Base-by-base conservation (phyloP, 176 grass and related monocot species). In the Neostapfia colusana region DNA sequence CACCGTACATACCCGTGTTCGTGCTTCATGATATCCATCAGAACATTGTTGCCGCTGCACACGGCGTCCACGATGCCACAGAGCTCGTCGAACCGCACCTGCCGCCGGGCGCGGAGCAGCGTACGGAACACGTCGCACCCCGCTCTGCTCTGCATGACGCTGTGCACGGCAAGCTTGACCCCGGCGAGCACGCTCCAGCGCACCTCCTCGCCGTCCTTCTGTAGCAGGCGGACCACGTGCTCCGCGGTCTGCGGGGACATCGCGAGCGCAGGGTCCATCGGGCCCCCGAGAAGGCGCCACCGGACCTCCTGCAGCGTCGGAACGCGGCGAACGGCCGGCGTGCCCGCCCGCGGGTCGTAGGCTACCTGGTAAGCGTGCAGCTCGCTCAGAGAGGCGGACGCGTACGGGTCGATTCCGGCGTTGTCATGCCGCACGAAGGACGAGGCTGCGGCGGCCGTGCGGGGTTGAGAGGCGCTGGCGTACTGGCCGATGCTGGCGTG, bases 221-320 rank as follows among this genome's bases (percentile, higher is more conserved):
- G 14, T 7, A 85, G 83, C 8, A 85, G 83, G 31, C 7, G 3
- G 5, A 80, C 54, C 40, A 80, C 62, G 21, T 80, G 76, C 31
- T 0, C 27, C 23, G 76, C 17, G 7, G 62, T 38, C 15, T 67
- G 11, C 31, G 51, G 62, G 40, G 24, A 74, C 61, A 46, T 41
- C 21, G 17, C 50, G 12, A 80, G 16, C 12, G 3, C 2, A 0
- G 67, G 17, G 10, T 67, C 23, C 51, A 48, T 68, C 62, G 69
- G 31, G 9, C 16, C 23, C 0, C 18, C 3, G 42, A 75, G 70
- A 70, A 85, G 53, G 21, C 4, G 7, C 13, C 28, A 27, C 62
- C 70, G 69, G 23, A 59, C 39, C 1, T 80, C 62, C 61, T 58
- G 41, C 62, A 66, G 61, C 69, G 62, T 67, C 41, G 28, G 41